Evolutionary conservation across 352 stramenopile species (phyloP), one percentile per base, ranked within the genome.

Genomic region (Phytopythium delawarense): DNA sequence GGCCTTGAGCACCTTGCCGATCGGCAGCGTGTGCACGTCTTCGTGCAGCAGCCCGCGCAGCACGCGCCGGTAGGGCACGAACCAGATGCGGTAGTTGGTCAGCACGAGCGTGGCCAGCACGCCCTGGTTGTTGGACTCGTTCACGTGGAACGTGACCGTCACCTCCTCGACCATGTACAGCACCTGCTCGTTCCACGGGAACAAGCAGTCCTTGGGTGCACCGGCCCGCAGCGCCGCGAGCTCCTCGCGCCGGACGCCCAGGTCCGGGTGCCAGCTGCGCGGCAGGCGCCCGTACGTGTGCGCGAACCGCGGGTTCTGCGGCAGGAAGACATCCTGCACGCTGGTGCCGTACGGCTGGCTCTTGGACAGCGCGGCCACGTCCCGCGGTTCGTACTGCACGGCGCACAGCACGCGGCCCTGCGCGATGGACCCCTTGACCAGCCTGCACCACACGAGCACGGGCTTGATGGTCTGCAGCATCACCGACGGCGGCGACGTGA

Each of bases 141-240:
- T 94, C 52, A 94, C 83, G 64, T 94, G 86, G 56, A 94, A 94
- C n/a, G 86, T 94, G 12, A 94, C 81, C 0, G 83, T 89, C 44
- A 94, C 84, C 61, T 94, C 86, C 63, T 94, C 86, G 40, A 94
- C 75, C 81, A 93, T 90, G 64, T 94, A 79, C 59, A 94, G 59
- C 11, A 94, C 68, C 64, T 86, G 91, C 62, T 94, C 86, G 56
- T 93, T 77, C 79, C 81, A 94, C 39, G 86, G 86, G 30, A 94
- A 92, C 18, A 94, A 52, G 15, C 76, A 90, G 61, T 90, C 82
- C 57, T 88, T 90, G 11, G 81, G 84, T 7, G 71, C 83, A 8
- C 79, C 79, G 0, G 73, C 71, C n/a, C 87, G 75, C 71, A 90
- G 77, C 9, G 83, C 81, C 11, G 72, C 77, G 32, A 90, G 77